phyloP scores from a whole-genome alignment of 2,329 filamentous ascomycete genomes.

The Claviceps quebecensis region DNA sequence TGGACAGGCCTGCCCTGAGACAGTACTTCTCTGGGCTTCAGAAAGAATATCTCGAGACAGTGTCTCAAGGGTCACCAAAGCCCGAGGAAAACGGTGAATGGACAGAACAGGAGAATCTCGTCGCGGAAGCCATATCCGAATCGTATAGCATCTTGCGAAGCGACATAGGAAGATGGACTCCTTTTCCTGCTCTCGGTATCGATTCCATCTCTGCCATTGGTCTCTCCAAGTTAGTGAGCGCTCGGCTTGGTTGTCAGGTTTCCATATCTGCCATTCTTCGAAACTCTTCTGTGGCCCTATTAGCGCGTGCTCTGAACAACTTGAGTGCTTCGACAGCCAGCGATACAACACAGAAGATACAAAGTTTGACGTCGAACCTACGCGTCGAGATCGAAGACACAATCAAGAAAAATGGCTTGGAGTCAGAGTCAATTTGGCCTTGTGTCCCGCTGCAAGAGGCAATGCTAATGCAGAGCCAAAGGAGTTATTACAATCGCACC shows the following conservation, averaged over 20 bases:
- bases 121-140: slow-evolving; percentile 41
- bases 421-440: slow-evolving; percentile 48
- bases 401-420: slow-evolving; percentile 11
- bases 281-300: slow-evolving; percentile 48
- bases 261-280: slow-evolving; percentile 58
- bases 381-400: not conserved
- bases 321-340: not conserved
- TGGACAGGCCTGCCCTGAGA: slow-evolving; percentile 45
- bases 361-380: slow-evolving; percentile 14
- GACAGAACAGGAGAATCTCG: slow-evolving; percentile 37
- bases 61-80: slow-evolving; percentile 13
- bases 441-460: slow-evolving; percentile 81
- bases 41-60: slow-evolving; percentile 27
- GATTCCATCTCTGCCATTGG: slow-evolving; percentile 74
- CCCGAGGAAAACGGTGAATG: slow-evolving; percentile 26
- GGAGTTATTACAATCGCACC: slow-evolving; percentile 60
- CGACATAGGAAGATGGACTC: slow-evolving; percentile 48
- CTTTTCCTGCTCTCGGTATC: slow-evolving; percentile 64
- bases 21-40: slow-evolving; percentile 32
- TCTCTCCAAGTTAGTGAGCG: slow-evolving; percentile 44
- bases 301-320: slow-evolving; percentile 28
- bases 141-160: slow-evolving; percentile 29
- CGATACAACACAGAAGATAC: not conserved
- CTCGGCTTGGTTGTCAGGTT: slow-evolving; percentile 30
- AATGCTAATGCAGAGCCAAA: slow-evolving; percentile 50